These are phyloP conservation scores for Gamarada debralockiae DNA, from an alignment of 495 filamentous ascomycete genomes.

Conservation along the genomic window DNA sequence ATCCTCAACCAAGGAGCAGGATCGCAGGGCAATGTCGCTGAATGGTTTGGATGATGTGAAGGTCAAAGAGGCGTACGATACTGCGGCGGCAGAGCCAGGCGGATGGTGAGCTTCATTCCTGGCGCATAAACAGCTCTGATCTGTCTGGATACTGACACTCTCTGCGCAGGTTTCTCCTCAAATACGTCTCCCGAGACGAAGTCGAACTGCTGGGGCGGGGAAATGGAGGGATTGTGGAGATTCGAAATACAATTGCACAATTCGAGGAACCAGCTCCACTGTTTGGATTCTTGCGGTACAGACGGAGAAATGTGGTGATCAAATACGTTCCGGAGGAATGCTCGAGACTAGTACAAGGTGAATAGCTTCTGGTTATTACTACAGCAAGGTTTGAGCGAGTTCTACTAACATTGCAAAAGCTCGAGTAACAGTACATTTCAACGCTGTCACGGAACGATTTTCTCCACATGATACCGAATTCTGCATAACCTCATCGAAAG, in stretches of 20 bases:
- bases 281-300: slow-evolving; percentile 88
- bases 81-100: slow-evolving; percentile 75
- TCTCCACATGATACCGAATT: slow-evolving; percentile 83
- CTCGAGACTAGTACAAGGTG: slow-evolving; percentile 88
- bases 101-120: slow-evolving; percentile 71
- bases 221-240: slow-evolving; percentile 78
- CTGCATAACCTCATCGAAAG: slow-evolving; percentile 64
- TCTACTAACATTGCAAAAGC: slow-evolving; percentile 47
- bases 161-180: slow-evolving; percentile 81
- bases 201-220: slow-evolving; percentile 76
- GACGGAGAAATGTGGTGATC: slow-evolving; percentile 84
- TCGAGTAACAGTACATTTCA: slow-evolving; percentile 91
- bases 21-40: slow-evolving; percentile 70
- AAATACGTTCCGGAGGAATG: slow-evolving; percentile 89
- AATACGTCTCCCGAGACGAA: slow-evolving; percentile 86
- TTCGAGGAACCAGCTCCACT: slow-evolving; percentile 83
- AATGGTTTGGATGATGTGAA: slow-evolving; percentile 87
- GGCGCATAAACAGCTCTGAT: not conserved
- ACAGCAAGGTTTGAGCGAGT: not conserved
- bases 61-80: slow-evolving; percentile 80
- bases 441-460: slow-evolving; percentile 79
- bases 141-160: not conserved
- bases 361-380: slow-evolving; percentile 13
- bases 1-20: not conserved
- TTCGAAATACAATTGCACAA: slow-evolving; percentile 68